phyloP scores from a whole-genome alignment of 805 yeast species.

The Ogataea nitratoaversa region DNA sequence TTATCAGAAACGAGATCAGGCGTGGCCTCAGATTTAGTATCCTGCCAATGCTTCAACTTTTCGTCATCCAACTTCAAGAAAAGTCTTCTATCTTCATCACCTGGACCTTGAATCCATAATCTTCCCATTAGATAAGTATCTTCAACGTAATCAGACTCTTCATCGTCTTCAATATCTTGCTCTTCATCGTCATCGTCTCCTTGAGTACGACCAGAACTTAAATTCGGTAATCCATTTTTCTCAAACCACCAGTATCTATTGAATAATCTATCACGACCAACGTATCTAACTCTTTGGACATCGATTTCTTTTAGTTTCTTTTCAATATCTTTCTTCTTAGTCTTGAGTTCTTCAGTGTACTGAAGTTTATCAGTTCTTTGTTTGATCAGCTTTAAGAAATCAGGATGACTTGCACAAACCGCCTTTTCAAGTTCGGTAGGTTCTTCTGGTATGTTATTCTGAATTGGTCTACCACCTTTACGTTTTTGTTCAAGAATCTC shows the following conservation, averaged over 20 bases:
- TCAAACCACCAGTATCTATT: constrained; percentile 98
- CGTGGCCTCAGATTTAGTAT: constrained; percentile 4
- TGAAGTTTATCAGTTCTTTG: constrained; percentile 38
- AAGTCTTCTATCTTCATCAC: constrained; percentile 37
- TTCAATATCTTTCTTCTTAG: constrained; percentile 52
- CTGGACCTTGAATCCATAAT: constrained; percentile 78
- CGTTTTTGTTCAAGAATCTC: constrained; percentile 21
- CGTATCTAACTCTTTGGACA: constrained; percentile 65
- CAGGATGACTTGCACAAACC: constrained; percentile 37
- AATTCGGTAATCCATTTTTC: constrained; percentile 67
- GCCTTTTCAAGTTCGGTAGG: constrained; percentile 34
- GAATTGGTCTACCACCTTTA: constrained; percentile 26
- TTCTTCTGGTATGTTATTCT: constrained; percentile 24
- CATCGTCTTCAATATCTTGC: constrained; percentile 39
- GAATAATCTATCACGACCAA: constrained; percentile 80
- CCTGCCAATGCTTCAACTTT: constrained; percentile 32
- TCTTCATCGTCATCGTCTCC: constrained; percentile 32
- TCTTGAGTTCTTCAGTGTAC: constrained; percentile 43
- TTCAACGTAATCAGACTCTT: constrained; percentile 44
- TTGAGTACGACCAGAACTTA: constrained; percentile 15
- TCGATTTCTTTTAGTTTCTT: constrained; percentile 63
- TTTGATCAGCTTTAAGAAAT: constrained; percentile 40
- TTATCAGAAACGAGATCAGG: constrained; percentile 1
- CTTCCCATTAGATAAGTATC: constrained; percentile 44
- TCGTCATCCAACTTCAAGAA: constrained; percentile 32